Conservation (phyloP, 2,329 filamentous ascomycete species). For the Sporothrix globosa region DNA sequence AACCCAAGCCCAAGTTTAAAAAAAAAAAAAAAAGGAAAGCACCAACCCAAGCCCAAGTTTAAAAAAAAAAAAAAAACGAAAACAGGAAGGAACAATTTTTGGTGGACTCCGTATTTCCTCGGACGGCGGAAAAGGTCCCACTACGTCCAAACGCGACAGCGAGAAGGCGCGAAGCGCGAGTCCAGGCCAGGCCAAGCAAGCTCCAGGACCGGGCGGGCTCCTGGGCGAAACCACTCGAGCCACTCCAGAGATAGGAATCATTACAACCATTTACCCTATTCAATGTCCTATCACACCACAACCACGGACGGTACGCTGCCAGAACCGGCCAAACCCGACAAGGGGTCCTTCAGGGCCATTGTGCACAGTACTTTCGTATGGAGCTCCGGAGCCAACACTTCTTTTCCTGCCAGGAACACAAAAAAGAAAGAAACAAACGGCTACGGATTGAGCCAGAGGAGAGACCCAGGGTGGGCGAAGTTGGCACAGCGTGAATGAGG, state of each 20-base stretch:
- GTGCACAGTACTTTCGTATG: neutral
- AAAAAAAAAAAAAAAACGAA: neutral
- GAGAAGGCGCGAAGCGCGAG: conserved; percentile 36
- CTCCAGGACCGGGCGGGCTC: no score
- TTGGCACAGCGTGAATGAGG: neutral
- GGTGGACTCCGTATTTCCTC: conserved; percentile 16
- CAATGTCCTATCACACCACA: neutral
- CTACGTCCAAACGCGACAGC: conserved; percentile 33
- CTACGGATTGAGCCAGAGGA: neutral
- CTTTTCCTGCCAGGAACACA: neutral
- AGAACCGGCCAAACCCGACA: conserved; percentile 16
- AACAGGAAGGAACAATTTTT: neutral
- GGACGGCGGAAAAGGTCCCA: conserved; percentile 19
- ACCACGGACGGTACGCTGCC: neutral
- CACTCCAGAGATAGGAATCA: no score
- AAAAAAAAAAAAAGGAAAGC: conserved; percentile 2
- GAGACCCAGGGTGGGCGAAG: conserved; percentile 13
- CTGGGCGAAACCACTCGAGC: no score
- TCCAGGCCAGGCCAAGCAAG: neutral
- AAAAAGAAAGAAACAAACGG: neutral
- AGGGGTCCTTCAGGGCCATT: no score
- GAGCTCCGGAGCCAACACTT: neutral
- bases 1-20: neutral
- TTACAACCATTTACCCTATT: neutral
- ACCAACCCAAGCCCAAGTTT: neutral